A percentile compares a stretch with the other conserved stretches of the same genome.
Evolutionary conservation across 1,139 yeast species (phyloP).

Genomic region (Suhomyces ambrosiae): DNA sequence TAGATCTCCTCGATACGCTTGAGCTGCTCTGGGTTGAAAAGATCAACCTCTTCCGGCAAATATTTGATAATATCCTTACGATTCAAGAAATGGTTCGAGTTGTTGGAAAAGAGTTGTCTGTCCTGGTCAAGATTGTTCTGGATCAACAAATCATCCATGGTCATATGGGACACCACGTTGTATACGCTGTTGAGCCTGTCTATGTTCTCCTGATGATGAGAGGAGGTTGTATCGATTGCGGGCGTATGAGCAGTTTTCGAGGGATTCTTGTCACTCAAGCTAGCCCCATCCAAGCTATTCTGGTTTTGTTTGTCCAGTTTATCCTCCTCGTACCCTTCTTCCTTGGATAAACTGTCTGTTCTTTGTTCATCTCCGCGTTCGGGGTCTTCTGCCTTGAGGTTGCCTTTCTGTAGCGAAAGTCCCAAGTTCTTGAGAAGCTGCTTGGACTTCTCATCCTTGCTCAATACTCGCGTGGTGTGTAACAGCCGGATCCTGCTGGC

Average conservation of each 20-base stretch:
- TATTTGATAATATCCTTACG: conserved; percentile 35
- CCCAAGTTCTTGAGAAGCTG: conserved; percentile 33
- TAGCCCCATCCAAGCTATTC: conserved; percentile 1
- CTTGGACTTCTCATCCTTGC: conserved; percentile 30
- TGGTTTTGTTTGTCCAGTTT: conserved; percentile 6
- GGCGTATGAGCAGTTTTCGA: too few species aligned
- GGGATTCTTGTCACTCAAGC: not conserved
- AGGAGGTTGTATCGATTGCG: too few species aligned
- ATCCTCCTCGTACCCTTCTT: conserved; percentile 8
- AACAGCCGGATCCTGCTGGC: conserved; percentile 4
- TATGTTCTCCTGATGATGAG: conserved; percentile 12
- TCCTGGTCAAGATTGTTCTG: conserved; percentile 45
- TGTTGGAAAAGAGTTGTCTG: conserved; percentile 36
- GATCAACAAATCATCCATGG: conserved; percentile 39
- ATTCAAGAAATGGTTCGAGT: conserved; percentile 41
- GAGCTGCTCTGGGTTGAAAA: conserved; percentile 27
- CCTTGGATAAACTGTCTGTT: not conserved
- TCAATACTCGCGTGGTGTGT: conserved; percentile 5
- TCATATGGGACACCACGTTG: conserved; percentile 42
- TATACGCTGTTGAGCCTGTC: conserved; percentile 19
- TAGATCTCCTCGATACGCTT: conserved; percentile 37
- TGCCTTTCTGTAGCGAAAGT: conserved; percentile 32
- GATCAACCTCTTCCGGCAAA: conserved; percentile 44
- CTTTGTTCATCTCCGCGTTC: conserved; percentile 2
- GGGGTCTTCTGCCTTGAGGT: conserved; percentile 20